Evolutionary conservation across 495 filamentous ascomycete genomes (phyloP), one percentile per base, ranked within the genome.

Genomic region (Lasiosphaeria ovina): DNA sequence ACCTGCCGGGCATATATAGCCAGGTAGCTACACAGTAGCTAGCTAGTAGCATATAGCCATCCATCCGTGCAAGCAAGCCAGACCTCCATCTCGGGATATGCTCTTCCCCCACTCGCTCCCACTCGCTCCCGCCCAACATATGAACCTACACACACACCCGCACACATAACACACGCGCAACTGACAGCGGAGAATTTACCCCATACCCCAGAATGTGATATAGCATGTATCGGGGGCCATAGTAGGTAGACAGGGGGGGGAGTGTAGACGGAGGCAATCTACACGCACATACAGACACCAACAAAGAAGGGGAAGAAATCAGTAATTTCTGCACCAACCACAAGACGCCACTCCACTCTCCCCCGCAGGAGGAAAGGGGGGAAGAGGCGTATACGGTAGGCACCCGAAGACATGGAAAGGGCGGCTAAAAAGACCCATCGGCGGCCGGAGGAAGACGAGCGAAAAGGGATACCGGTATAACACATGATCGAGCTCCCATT

Each of bases 261-360:
- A 24, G 24, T 1, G 24, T 24, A 2, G 24, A 24, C 24, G 24
- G 24, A 24, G 24, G 24, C 24, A 24, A 24, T 24, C 24, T 47
- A 47, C 44, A 47, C 16, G 8, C 44, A 42, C 12, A 42, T 42
- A 42, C 12, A 42, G 7, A 42, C 3, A 42, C 38, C 38, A 42
- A 7, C 24, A 2, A 24, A 24, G 24, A 24, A 24, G 44, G 12
- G 44, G 16, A 11, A 47, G 44, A 47, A 47, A n/a, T 47, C 5
- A 47, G 11, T 42, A 42, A 47, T 47, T 47, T 11, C 4, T 47
- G 44, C 44, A 47, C 44, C 44, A 47, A 47, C 44, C 44, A 47
- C 12, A n/a, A 47, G 12, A n/a, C 16, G 12, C 44, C 44, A 1
- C 12, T 47, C 12, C 44, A 24, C 24, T 24, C 44, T 14, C 44